These are phyloP conservation scores for Aspergillus ustus DNA, from an alignment of 2,329 filamentous ascomycete species.

Conservation along the genomic window DNA sequence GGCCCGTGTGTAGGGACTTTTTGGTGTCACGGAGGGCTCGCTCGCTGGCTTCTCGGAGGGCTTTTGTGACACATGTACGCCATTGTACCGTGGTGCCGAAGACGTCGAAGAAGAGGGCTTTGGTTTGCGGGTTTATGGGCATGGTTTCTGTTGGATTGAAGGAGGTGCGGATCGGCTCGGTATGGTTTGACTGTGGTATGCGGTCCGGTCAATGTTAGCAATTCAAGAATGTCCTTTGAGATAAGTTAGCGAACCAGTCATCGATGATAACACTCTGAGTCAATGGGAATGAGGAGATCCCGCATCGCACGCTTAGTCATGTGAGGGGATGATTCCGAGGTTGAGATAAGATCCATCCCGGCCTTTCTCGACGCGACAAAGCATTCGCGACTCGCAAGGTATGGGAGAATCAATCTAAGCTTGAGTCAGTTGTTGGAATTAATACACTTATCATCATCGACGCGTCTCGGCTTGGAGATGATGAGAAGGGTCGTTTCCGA, in stretches of 20 bases:
- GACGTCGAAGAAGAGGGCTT: constrained; percentile 40
- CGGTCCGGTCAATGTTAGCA: not conserved
- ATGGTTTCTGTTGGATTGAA: constrained; percentile 21
- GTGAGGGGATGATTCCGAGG: not conserved
- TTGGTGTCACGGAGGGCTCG: constrained; percentile 54
- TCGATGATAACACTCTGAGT: not conserved
- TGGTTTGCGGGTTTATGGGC: constrained; percentile 27
- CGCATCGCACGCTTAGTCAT: not conserved
- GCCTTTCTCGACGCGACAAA: not conserved
- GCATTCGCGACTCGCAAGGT: not conserved
- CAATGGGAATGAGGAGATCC: not conserved
- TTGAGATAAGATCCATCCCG: not conserved
- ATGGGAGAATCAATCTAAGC: not conserved
- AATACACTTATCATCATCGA: not conserved
- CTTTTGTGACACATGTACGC: constrained; percentile 68
- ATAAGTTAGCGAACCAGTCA: not conserved
- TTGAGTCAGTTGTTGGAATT: not conserved
- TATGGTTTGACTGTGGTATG: not conserved
- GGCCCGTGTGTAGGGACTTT: constrained; percentile 50
- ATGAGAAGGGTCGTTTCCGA: not conserved
- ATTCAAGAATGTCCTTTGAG: not conserved
- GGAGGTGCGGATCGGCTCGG: not conserved
- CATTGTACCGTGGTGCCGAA: constrained; percentile 74
- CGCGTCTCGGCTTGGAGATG: not conserved
- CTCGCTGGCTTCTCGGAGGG: constrained; percentile 58